phyloP scores from a whole-genome alignment of 352 stramenopile species.

The Aphanomyces cochlioides region DNA sequence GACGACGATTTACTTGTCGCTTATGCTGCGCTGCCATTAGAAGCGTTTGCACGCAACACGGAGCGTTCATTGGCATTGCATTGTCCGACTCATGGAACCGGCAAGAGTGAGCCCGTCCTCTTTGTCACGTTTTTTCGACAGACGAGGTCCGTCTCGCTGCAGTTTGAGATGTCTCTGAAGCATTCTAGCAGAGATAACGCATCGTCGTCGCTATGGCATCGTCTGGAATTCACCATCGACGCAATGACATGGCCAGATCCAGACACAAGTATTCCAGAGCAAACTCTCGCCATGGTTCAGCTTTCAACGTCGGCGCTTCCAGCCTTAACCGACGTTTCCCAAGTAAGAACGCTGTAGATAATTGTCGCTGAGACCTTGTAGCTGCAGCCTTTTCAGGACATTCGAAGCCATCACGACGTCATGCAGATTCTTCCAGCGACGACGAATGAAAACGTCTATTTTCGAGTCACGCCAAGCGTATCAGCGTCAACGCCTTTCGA shows the following conservation, averaged over 20 bases:
- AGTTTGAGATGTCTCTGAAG: neutral
- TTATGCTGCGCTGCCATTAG: constrained; percentile 29
- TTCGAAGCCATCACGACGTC: constrained; percentile 4
- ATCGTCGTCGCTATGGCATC: neutral
- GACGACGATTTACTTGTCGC: constrained; percentile 52
- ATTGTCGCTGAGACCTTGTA: no score
- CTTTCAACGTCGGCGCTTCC: neutral
- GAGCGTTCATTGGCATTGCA: neutral
- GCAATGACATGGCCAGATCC: neutral
- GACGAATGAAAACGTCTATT: no score
- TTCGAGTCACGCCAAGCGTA: no score
- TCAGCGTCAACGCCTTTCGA: neutral
- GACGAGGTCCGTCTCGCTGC: neutral
- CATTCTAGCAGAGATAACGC: neutral
- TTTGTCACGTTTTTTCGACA: constrained; percentile 27
- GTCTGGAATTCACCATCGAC: constrained; percentile 19
- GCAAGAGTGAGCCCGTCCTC: neutral
- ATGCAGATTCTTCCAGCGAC: no score
- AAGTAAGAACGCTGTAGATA: no score
- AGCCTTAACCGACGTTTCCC: no score
- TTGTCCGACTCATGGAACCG: neutral
- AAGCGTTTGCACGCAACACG: neutral
- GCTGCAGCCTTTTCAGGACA: neutral
- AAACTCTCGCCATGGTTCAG: neutral
- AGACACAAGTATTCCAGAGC: constrained; percentile 5